A percentile compares a stretch with the other conserved stretches of the same genome.
Conservation (phyloP, 2,329 filamentous ascomycete species). For the Fusarium sp. region DNA sequence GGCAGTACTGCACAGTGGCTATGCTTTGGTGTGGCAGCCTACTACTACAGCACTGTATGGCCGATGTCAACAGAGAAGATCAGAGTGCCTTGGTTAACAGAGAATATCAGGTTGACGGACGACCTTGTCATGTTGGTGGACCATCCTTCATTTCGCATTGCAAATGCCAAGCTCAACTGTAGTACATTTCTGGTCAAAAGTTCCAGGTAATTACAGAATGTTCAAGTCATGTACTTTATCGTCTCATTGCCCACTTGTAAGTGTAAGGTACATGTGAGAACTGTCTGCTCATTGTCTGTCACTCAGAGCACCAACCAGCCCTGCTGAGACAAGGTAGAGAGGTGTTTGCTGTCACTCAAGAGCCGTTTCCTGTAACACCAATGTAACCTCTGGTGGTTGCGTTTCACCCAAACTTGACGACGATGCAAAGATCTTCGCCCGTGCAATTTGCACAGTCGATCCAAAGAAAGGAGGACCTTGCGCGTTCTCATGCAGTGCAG, state of each 20-base stretch:
- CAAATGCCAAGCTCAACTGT: conserved; percentile 20
- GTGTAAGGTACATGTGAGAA: background rate
- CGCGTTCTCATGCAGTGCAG: background rate
- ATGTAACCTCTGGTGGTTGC: conserved; percentile 31
- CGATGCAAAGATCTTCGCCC: conserved; percentile 13
- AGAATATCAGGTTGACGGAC: conserved; percentile 11
- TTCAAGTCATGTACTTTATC: conserved; percentile 23
- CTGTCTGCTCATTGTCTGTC: background rate
- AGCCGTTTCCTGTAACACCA: conserved; percentile 39
- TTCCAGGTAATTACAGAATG: background rate
- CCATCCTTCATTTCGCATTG: conserved; percentile 16
- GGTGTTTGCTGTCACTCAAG: conserved; percentile 44
- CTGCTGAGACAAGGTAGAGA: conserved; percentile 34
- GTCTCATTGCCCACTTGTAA: conserved; percentile 17
- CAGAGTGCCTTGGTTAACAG: background rate
- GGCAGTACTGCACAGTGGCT: background rate
- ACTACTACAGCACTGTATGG: background rate
- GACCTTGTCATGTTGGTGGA: conserved; percentile 7
- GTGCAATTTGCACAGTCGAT: conserved; percentile 4
- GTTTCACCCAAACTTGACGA: conserved; percentile 22
- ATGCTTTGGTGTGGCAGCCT: background rate
- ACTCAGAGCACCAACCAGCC: background rate
- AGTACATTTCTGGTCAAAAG: conserved; percentile 10
- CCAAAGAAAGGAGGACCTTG: conserved; percentile 10
- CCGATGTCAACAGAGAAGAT: background rate